These are phyloP conservation scores for Cladosporium phlei DNA, from an alignment of 2,329 filamentous ascomycete species.

Conservation along the genomic window DNA sequence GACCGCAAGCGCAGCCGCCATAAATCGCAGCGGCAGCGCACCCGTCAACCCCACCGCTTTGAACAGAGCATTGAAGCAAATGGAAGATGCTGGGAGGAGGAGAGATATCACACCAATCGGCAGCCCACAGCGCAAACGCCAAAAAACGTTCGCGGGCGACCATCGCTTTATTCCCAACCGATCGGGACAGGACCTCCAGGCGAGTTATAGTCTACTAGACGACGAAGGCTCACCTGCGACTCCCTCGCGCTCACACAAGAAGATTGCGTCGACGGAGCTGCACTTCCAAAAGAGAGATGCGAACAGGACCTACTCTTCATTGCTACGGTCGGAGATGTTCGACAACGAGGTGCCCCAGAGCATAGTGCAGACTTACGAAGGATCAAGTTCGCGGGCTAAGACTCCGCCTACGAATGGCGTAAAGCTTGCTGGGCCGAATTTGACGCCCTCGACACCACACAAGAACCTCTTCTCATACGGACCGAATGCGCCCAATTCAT, in stretches of 20 bases:
- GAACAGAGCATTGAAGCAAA: conserved; percentile 57
- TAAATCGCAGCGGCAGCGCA: conserved; percentile 42
- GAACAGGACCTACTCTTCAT: conserved; percentile 82
- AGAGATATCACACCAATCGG: conserved; percentile 57
- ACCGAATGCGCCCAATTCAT: conserved; percentile 81
- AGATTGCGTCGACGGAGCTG: conserved; percentile 80
- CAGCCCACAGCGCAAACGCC: conserved; percentile 65
- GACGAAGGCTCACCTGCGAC: conserved; percentile 92
- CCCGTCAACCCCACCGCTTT: conserved; percentile 56
- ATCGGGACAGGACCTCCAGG: conserved; percentile 85
- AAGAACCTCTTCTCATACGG: conserved; percentile 86
- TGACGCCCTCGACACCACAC: conserved; percentile 91
- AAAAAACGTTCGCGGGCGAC: conserved; percentile 58
- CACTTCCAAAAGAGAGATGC: conserved; percentile 96
- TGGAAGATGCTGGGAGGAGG: conserved; percentile 55
- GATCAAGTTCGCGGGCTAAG: conserved; percentile 50
- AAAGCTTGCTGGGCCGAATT: conserved; percentile 62
- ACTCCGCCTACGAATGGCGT: conserved; percentile 70
- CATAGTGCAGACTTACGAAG: conserved; percentile 59
- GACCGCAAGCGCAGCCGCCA: conserved; percentile 13
- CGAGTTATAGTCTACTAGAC: conserved; percentile 85
- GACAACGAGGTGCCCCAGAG: conserved; percentile 82
- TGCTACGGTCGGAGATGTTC: conserved; percentile 88
- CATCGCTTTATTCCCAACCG: conserved; percentile 89
- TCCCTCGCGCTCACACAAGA: conserved; percentile 77